Conservation (phyloP, 2,329 filamentous ascomycete species). For the Botrytis medusae region DNA sequence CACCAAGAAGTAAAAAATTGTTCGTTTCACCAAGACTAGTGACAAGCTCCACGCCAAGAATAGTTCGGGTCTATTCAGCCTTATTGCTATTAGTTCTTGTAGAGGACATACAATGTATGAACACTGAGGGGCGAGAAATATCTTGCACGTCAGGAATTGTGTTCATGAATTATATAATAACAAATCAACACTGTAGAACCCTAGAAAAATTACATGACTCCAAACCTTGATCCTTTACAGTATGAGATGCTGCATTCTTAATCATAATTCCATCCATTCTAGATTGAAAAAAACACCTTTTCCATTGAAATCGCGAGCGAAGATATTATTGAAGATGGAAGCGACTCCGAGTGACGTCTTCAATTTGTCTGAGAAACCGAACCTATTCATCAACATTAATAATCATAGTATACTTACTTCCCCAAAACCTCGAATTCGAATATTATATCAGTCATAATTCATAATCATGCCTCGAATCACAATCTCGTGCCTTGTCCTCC, state of each 20-base stretch:
- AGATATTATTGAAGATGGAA: background rate
- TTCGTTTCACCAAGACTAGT: background rate
- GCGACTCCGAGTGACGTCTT: background rate
- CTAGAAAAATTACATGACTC: background rate
- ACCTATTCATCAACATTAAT: background rate
- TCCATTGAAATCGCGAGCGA: background rate
- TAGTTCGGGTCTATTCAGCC: background rate
- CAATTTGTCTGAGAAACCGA: fast-evolving
- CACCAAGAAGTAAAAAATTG: background rate
- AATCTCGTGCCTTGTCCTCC: background rate
- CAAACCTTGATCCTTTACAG: background rate
- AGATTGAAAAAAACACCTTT: background rate
- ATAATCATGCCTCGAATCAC: background rate
- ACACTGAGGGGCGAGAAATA: background rate
- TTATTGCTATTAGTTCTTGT: background rate
- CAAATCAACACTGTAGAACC: background rate
- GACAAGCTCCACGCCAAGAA: background rate
- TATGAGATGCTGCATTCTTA: background rate
- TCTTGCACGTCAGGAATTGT: background rate
- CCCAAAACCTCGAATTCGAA: too few relatives aligned
- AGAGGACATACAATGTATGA: background rate
- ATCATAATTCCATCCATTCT: background rate
- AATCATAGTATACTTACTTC: background rate
- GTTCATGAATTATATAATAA: background rate
- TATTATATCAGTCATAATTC: background rate